A percentile compares a stretch with the other conserved stretches of the same genome.
Evolutionary conservation across 306 rosid species (phyloP).

Genomic region (Rosa lucieae): DNA sequence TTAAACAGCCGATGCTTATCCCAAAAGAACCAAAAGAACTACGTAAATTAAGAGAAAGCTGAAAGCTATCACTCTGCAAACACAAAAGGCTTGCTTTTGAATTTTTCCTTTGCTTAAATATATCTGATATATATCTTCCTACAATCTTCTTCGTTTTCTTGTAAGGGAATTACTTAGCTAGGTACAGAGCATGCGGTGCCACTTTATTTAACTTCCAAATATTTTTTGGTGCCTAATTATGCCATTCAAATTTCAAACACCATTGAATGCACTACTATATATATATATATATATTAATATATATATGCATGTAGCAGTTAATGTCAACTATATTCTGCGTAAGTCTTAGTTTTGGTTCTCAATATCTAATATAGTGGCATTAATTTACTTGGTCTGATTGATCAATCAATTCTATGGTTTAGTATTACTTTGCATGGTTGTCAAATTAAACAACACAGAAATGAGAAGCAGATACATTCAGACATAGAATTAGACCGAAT

Average conservation of each 20-base stretch:
- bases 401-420: background rate
- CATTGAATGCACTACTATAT: background rate
- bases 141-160: constrained; percentile 1
- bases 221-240: constrained; percentile 13
- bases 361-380: background rate
- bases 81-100: constrained; percentile 36
- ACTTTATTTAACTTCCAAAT: constrained; percentile 13
- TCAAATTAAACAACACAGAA: background rate
- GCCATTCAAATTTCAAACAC: constrained; percentile 3
- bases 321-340: background rate
- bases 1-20: constrained; percentile 34
- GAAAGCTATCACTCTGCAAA: constrained; percentile 4
- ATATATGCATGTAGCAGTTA: background rate
- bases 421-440: background rate
- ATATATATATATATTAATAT: background rate
- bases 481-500: background rate
- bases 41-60: constrained; percentile 9
- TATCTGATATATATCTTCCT: constrained; percentile 5
- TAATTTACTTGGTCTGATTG: background rate
- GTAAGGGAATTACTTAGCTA: constrained; percentile 4
- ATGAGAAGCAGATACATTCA: background rate
- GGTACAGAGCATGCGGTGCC: constrained; percentile 5
- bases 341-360: background rate
- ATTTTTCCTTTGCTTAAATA: constrained; percentile 4
- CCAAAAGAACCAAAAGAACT: constrained; percentile 16